These are phyloP conservation scores for Mycena indigotica DNA, from an alignment of 768 basidiomycete species.

Conservation along the genomic window DNA sequence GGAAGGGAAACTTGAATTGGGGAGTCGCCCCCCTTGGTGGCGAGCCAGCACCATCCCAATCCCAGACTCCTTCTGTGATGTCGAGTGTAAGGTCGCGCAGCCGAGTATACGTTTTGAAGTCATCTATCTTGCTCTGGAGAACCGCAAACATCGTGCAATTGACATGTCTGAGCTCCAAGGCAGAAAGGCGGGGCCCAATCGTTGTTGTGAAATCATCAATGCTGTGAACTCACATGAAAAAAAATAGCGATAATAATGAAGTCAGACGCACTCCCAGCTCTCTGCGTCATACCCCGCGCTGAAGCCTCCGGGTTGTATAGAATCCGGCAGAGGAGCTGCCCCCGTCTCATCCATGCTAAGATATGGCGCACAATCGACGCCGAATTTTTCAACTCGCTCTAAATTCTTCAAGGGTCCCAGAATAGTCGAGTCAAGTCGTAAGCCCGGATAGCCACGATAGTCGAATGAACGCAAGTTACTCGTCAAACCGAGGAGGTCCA, in stretches of 20 bases:
- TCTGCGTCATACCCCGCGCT: slow-evolving; percentile 12
- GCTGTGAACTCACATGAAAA: background rate
- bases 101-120: slow-evolving; percentile 14
- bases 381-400: background rate
- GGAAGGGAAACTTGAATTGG: slow-evolving; percentile 11
- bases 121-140: slow-evolving; percentile 2
- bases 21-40: slow-evolving; percentile 23
- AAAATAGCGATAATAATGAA: no score
- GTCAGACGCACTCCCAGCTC: slow-evolving; percentile 14
- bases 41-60: slow-evolving; percentile 22
- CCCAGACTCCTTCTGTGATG: slow-evolving; percentile 27
- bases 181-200: slow-evolving; percentile 12
- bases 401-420: background rate
- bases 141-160: slow-evolving; percentile 14
- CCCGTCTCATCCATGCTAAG: background rate
- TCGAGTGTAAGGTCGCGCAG: slow-evolving; percentile 23
- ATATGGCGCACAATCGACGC: background rate
- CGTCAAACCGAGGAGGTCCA: background rate
- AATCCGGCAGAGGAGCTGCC: background rate
- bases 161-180: slow-evolving; percentile 16
- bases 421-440: background rate
- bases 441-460: background rate
- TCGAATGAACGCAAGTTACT: background rate
- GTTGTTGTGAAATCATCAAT: slow-evolving; percentile 1
- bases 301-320: slow-evolving; percentile 1